Conservation (phyloP, 768 basidiomycete species). For the Mycena galopus region DNA sequence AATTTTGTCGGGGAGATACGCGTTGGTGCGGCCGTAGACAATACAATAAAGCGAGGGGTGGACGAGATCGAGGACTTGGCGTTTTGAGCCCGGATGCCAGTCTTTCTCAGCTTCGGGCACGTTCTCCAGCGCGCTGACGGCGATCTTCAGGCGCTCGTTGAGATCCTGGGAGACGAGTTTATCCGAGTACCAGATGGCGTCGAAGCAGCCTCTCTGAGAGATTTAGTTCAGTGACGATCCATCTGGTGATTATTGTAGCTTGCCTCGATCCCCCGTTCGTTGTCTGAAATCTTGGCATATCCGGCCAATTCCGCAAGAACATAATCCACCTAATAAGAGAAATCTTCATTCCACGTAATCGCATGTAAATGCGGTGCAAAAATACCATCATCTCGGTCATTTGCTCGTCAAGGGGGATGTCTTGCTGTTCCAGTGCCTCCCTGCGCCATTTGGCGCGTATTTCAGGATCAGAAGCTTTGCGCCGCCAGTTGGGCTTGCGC, state of each 20-base stretch:
- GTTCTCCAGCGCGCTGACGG: constrained; percentile 35
- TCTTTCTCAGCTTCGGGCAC: constrained; percentile 37
- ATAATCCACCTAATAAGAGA: constrained; percentile 26
- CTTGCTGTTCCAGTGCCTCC: too few relatives aligned
- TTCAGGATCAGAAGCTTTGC: too few relatives aligned
- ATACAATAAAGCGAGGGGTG: constrained; percentile 24
- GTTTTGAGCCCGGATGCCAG: constrained; percentile 46
- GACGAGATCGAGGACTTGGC: constrained; percentile 15
- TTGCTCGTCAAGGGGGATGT: too few relatives aligned
- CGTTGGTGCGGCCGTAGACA: constrained; percentile 38
- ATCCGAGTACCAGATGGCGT: constrained; percentile 39
- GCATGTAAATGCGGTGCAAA: too few relatives aligned
- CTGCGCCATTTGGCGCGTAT: too few relatives aligned
- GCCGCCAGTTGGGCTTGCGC: too few relatives aligned
- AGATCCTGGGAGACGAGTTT: constrained; percentile 31
- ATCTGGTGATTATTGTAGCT: too few relatives aligned
- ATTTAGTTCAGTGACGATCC: neutral
- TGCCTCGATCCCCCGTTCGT: constrained; percentile 29
- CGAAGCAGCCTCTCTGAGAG: constrained; percentile 27
- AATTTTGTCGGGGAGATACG: neutral
- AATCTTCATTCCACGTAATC: too few relatives aligned
- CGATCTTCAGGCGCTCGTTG: constrained; percentile 16
- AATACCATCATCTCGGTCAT: too few relatives aligned
- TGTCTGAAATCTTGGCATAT: constrained; percentile 27
- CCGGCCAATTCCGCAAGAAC: constrained; percentile 33